These are phyloP conservation scores for Pseudogymnoascus sp. DNA, from an alignment of 2,329 filamentous ascomycete species.

Conservation along the genomic window DNA sequence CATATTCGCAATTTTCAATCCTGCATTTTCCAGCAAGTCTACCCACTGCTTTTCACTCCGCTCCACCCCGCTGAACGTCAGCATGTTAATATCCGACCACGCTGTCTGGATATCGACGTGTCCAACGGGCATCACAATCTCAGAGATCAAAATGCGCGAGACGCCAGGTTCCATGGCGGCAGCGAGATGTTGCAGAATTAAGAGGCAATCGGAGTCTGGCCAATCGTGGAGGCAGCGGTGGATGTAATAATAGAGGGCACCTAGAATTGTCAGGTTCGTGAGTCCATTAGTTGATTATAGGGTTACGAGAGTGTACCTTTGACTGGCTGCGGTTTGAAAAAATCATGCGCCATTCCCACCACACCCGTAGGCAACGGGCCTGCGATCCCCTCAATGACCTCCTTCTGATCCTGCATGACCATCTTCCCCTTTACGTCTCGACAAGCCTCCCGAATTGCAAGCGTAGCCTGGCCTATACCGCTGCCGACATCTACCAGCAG, in stretches of 20 bases:
- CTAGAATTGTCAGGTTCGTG: conserved; percentile 15
- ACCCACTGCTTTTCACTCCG: conserved; percentile 14
- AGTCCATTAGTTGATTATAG: not conserved
- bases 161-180: conserved; percentile 27
- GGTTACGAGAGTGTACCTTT: conserved; percentile 15
- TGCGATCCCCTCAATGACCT: conserved; percentile 15
- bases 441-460: conserved; percentile 13
- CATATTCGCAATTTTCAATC: not conserved
- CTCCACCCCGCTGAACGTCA: conserved; percentile 15
- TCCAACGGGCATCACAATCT: conserved; percentile 22
- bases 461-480: conserved; percentile 15
- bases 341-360: conserved; percentile 26
- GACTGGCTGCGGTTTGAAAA: conserved; percentile 30
- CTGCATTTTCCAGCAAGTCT: conserved; percentile 10
- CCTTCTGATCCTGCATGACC: conserved; percentile 21
- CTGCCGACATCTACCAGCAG: conserved; percentile 19
- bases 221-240: conserved; percentile 36
- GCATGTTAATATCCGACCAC: conserved; percentile 15
- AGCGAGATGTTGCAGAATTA: conserved; percentile 29
- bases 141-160: conserved; percentile 25
- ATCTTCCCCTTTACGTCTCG: conserved; percentile 16
- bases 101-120: conserved; percentile 8
- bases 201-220: conserved; percentile 27
- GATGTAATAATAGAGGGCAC: conserved; percentile 31
- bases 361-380: conserved; percentile 16